Evolutionary conservation across 169 alveolate species (phyloP).

Genomic region (Theileria parva): DNA sequence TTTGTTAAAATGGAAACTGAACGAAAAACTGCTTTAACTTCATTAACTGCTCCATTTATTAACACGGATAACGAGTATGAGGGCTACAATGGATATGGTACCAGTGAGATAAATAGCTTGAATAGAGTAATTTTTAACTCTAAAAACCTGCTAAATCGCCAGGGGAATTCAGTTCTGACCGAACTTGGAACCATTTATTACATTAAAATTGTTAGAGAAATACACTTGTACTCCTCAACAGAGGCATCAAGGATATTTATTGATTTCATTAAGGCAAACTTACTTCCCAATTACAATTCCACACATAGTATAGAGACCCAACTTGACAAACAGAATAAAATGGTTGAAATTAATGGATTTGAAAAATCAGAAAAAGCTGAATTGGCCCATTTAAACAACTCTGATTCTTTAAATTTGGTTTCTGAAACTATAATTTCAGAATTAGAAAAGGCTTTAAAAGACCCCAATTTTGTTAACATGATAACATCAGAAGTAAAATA

Average conservation of each 20-base stretch:
- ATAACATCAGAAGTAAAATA: constrained; percentile 10
- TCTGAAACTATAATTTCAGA: background rate
- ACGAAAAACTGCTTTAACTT: background rate
- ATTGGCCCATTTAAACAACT: background rate
- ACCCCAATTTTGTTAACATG: background rate
- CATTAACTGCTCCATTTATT: background rate
- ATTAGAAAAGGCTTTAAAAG: background rate
- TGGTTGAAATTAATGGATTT: background rate
- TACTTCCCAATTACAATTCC: background rate
- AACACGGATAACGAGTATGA: background rate
- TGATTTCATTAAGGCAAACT: constrained; percentile 23
- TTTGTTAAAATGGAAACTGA: constrained; percentile 8
- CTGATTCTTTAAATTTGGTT: background rate
- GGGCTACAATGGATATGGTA: background rate
- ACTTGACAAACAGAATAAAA: background rate
- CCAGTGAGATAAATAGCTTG: constrained; percentile 18
- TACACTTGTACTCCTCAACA: constrained; percentile 39
- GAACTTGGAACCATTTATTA: constrained; percentile 54
- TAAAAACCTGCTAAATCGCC: constrained; percentile 21
- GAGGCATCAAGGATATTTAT: constrained; percentile 27
- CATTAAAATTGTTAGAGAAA: constrained; percentile 54
- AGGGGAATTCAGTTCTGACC: constrained; percentile 39
- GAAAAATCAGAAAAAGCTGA: constrained; percentile 5
- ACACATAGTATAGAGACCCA: background rate
- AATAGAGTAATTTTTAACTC: constrained; percentile 36